Evolutionary conservation across 305 asterid genomes (phyloP).

Genomic region (Rubia peregrina): DNA sequence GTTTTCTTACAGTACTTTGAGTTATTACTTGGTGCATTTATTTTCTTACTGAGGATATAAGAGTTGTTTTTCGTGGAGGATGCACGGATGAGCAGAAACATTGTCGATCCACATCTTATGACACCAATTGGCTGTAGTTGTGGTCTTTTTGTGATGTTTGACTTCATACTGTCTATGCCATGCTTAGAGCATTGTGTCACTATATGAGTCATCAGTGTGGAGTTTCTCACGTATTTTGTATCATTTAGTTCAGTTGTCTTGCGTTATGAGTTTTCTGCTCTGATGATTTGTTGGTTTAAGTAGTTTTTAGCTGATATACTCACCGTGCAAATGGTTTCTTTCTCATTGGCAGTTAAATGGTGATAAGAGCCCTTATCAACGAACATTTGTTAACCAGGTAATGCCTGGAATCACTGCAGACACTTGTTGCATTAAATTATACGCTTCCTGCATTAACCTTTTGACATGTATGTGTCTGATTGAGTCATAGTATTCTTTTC

Average conservation of each 20-base stretch:
- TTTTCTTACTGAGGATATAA: background rate
- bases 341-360: conserved; percentile 70
- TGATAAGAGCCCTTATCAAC: conserved; percentile 92
- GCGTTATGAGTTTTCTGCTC: background rate
- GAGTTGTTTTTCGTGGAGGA: background rate
- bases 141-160: conserved; percentile 1
- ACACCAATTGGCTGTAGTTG: background rate
- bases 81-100: background rate
- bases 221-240: background rate
- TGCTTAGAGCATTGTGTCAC: background rate
- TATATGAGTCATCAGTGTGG: background rate
- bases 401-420: background rate
- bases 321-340: conserved; percentile 3
- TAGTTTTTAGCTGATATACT: background rate
- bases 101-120: background rate
- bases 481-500: background rate
- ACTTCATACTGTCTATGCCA: background rate
- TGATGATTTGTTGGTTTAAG: background rate
- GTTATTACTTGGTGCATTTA: background rate
- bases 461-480: background rate
- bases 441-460: background rate
- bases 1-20: background rate
- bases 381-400: conserved; percentile 98
- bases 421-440: background rate
- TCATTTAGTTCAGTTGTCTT: conserved; percentile 1